Evolutionary conservation across 352 stramenopile species (phyloP).

Genomic region (Phytopythium montanum): DNA sequence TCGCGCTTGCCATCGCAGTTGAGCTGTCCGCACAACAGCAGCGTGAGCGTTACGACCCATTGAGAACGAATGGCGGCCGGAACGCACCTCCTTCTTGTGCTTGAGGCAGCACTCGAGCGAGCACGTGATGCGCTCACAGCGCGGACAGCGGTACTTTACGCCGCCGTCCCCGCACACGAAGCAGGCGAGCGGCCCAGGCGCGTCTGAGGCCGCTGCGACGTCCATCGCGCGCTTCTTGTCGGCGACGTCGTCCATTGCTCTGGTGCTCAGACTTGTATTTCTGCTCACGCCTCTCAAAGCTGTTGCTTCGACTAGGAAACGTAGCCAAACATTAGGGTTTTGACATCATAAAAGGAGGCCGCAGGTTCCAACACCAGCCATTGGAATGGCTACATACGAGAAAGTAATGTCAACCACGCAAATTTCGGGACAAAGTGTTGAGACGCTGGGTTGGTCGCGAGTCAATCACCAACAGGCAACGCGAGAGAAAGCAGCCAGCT

Average conservation of each 20-base stretch:
- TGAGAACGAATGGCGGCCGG: too few relatives aligned
- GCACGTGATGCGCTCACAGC: constrained; percentile 82
- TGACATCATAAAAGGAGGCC: background rate
- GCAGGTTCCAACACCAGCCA: background rate
- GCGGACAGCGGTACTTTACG: constrained; percentile 85
- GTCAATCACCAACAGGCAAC: background rate
- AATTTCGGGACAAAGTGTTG: background rate
- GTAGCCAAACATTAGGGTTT: background rate
- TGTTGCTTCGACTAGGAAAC: background rate
- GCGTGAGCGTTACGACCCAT: background rate
- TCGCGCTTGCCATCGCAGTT: constrained; percentile 80
- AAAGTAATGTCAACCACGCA: background rate
- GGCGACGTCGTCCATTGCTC: constrained; percentile 19
- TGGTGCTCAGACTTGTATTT: background rate
- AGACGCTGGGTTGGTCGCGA: background rate
- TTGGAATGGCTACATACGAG: background rate
- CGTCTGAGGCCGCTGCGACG: constrained; percentile 5
- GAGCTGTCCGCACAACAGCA: constrained; percentile 31
- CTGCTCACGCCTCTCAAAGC: background rate
- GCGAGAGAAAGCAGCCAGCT: background rate
- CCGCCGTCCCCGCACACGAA: constrained; percentile 34
- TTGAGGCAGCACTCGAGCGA: constrained; percentile 71
- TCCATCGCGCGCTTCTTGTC: constrained; percentile 34
- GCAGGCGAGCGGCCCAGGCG: constrained; percentile 22
- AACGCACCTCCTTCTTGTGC: constrained; percentile 74